These are phyloP conservation scores for Asterochloris sp. DNA, from an alignment of 139 green algal species.

Conservation along the genomic window DNA sequence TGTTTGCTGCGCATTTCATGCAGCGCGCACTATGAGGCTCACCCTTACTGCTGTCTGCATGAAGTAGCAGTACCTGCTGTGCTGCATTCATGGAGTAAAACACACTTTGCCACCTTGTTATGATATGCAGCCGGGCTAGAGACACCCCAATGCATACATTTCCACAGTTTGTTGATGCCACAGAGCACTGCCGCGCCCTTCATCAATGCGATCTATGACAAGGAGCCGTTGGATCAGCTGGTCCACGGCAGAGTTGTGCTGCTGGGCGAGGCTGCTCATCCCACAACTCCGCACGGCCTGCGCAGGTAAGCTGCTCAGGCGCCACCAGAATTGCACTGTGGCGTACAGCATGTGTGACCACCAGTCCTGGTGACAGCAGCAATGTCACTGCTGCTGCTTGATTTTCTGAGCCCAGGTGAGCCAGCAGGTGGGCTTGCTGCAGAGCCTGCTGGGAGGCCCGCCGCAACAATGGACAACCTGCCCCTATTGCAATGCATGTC, in stretches of 20 bases:
- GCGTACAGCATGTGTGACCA: not conserved
- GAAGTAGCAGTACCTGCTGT: too few species aligned
- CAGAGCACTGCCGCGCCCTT: slow-evolving; percentile 20
- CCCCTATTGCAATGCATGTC: too few species aligned
- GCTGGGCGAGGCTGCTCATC: slow-evolving; percentile 25
- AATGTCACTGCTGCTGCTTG: not conserved
- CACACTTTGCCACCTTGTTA: not conserved
- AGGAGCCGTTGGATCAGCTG: slow-evolving; percentile 18
- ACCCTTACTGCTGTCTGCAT: too few species aligned
- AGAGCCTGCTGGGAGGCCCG: not conserved
- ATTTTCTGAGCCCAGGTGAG: not conserved
- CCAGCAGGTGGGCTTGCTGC: not conserved
- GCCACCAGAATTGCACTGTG: not conserved
- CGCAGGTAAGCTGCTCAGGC: not conserved
- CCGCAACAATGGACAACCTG: not conserved
- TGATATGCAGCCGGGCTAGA: not conserved
- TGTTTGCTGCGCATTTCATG: too few species aligned
- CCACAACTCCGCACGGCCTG: slow-evolving; percentile 20
- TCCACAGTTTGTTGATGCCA: not conserved
- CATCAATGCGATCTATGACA: slow-evolving; percentile 32
- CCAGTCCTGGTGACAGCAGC: not conserved
- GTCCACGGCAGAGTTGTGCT: slow-evolving; percentile 15
- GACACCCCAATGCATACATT: not conserved
- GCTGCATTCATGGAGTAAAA: too few species aligned
- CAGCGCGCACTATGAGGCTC: too few species aligned